phyloP scores from a whole-genome alignment of 2,329 filamentous ascomycete species.

The Phialocephala subalpina region DNA sequence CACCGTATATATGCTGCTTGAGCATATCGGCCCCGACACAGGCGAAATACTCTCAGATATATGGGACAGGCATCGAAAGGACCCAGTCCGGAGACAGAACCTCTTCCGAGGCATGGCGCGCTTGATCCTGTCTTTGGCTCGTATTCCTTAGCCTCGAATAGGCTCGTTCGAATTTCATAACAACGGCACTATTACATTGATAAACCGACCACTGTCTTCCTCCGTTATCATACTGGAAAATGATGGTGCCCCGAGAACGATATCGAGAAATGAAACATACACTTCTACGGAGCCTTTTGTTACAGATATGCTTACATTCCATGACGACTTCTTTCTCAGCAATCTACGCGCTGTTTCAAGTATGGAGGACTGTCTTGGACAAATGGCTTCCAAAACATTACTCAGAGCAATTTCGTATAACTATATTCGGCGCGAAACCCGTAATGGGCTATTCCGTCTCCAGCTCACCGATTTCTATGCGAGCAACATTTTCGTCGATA shows the following conservation, averaged over 20 bases:
- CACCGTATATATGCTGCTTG: too few relatives aligned
- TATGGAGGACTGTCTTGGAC: conserved; percentile 38
- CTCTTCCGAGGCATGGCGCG: too few relatives aligned
- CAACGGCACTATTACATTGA: conserved; percentile 46
- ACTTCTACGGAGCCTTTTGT: conserved; percentile 32
- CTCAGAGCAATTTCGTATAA: conserved; percentile 40
- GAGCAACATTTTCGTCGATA: conserved; percentile 48
- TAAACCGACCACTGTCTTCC: conserved; percentile 45
- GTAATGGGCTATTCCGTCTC: conserved; percentile 43
- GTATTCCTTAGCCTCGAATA: too few relatives aligned
- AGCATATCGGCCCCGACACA: too few relatives aligned
- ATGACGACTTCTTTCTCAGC: conserved; percentile 41
- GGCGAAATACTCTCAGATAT: too few relatives aligned
- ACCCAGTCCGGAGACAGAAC: too few relatives aligned
- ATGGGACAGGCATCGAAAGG: too few relatives aligned
- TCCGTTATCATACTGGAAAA: conserved; percentile 46
- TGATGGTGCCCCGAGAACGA: conserved; percentile 43
- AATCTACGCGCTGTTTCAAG: conserved; percentile 37
- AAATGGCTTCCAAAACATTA: conserved; percentile 40
- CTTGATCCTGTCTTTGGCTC: too few relatives aligned
- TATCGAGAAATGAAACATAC: conserved; percentile 44
- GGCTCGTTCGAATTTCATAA: too few relatives aligned
- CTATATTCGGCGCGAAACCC: conserved; percentile 37
- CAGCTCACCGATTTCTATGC: conserved; percentile 45
- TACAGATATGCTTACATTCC: conserved; percentile 32